Evolutionary conservation across 2,329 filamentous ascomycete genomes (phyloP), one percentile per base, ranked within the genome.

Genomic region (Onygena corvina): DNA sequence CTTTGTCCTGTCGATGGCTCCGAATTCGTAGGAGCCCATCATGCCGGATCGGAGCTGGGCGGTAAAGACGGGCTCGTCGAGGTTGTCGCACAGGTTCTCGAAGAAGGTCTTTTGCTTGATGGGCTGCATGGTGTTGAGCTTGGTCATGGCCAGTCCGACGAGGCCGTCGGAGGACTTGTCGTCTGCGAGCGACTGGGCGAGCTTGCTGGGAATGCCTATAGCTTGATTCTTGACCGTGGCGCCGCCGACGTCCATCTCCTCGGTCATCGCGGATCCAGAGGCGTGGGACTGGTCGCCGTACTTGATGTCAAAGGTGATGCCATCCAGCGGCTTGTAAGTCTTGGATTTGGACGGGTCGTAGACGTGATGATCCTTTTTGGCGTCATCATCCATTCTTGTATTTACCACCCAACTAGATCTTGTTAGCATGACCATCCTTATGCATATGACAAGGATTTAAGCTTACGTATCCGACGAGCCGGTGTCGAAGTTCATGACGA

Each of bases 401-500:
- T 76, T 83, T 68, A 86, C 83, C 18, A 83, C 76, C 83, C 82
- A 87, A 48, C 76, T 79, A 56, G 31, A n/a, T n/a, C 30, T 47
- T 33, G n/a, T 38, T n/a, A 23, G 4, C 16, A n/a, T 31, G 14
- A 31, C 21, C 30, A 31, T 8, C 30, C 30, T 18, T 29, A n/a
- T 36, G 33, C 33, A 14, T 31, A 18, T 8, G 12, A 23, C 7
- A 42, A 11, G 23, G 11, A 16, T 11, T 8, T 18, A 33, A 50
- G 62, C 75, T 61, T 72, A 79, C 69, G 85, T 72, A 64, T 86
- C 83, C 9, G 83, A 76, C 1, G 82, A 86, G 50, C 83, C 83
- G n/a, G 81, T 83, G 64, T 87, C 83, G 60, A 87, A 84, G 62
- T 85, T 78, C 61, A 87, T 67, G 59, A 80, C 77, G 50, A 87